Base-by-base conservation (phyloP, 768 basidiomycete species). In the Stropharia rugosoannulata region DNA sequence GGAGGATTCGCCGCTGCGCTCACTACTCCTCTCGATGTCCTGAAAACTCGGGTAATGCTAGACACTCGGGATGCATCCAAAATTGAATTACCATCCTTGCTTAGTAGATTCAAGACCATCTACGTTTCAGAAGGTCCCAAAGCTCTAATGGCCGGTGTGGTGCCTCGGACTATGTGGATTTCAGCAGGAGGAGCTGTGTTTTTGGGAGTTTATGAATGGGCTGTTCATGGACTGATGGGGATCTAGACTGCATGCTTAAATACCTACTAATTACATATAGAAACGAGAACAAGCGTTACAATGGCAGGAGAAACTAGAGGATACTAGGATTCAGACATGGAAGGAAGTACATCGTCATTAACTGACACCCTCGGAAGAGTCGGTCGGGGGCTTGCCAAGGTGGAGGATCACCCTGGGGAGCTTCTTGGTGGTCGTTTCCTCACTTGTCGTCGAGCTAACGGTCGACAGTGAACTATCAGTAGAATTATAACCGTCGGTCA, bases 11-110 rank as follows among this genome's bases (percentile, higher is more conserved):
- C 95, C 5, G 96, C 95, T 0, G 91, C 88, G 0, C 61, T 89
- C 36, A 98, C 97, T 1, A 98, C 97, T 0, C 97, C 97, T 1
- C 76, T 99, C 29, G 97, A 99, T 65, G 97, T 98, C 2, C 80
- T 97, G 35, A 99, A 99, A 70, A 99, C 97, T 1, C 82, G 97
- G 15, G 89, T 97, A 42, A 99, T 99, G 97, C 80, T 98, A 7
- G 95, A 96, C 64, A 77, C 90, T 51, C 79, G 87, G 65, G 77
- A 80, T 49, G 62, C 83, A 3, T 70, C 76, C 1, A 74, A 78
- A 42, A 76, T 77, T 16, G 73, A 76, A 56, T 55, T 76, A 27
- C 85, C 88, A 1, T 83, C 87, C 2, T 69, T 92, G 42, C 59
- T 74, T 1, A 69, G 69, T 11, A 83, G 90, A 32, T 70, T 94